Percentiles rank a stretch among this genome's conserved stretches.
These are phyloP conservation scores for Xylaria castorea DNA, from an alignment of 495 filamentous ascomycete genomes.

Conservation along the genomic window DNA sequence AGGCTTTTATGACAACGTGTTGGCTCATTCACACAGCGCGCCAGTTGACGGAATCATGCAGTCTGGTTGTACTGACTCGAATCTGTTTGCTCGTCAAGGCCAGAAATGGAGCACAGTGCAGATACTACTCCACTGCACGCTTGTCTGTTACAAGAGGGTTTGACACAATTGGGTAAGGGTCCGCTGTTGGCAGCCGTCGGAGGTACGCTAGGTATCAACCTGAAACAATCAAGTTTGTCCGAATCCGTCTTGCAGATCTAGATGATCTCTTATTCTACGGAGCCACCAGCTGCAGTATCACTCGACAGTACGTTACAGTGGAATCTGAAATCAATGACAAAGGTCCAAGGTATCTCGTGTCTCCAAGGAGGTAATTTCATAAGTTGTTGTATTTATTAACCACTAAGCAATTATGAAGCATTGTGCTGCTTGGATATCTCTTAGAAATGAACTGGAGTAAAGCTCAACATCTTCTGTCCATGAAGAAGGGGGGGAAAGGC, in stretches of 20 bases:
- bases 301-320: background rate
- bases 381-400: background rate
- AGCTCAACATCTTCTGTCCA: background rate
- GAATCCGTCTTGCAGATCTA: conserved; percentile 7
- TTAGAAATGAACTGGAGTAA: background rate
- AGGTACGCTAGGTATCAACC: conserved; percentile 11
- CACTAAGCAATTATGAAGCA: background rate
- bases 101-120: conserved; percentile 9
- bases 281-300: conserved; percentile 9
- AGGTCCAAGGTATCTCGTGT: background rate
- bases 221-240: conserved; percentile 14
- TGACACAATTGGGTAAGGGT: background rate
- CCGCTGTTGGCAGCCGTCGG: conserved; percentile 14
- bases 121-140: background rate
- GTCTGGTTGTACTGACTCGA: conserved; percentile 2
- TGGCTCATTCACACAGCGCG: background rate
- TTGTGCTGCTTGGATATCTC: background rate
- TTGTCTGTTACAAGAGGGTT: background rate
- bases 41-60: background rate
- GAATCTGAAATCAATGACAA: background rate
- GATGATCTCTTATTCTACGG: conserved; percentile 23
- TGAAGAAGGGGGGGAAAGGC: background rate
- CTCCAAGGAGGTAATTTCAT: background rate
- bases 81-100: background rate
- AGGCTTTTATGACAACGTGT: background rate